Percentiles rank a stretch among this genome's conserved stretches.
Conservation (phyloP, 169 alveolate species). For the Cryptosporidium ubiquitum region DNA sequence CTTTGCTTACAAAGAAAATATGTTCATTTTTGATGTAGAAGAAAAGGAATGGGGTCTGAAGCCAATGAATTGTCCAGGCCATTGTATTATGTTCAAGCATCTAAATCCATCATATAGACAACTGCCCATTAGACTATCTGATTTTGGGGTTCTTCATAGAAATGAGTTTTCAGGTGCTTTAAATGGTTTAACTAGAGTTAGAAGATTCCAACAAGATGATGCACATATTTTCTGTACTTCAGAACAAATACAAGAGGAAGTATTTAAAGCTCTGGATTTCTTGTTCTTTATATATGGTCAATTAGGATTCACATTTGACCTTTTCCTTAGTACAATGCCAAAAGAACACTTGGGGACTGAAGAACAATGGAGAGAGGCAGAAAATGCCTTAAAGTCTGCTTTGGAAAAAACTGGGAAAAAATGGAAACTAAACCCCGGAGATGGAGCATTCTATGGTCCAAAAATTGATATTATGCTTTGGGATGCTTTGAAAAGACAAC, state of each 20-base stretch:
- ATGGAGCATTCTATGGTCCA: conserved; percentile 99
- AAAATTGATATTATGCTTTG: conserved; percentile 96
- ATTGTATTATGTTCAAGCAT: conserved; percentile 93
- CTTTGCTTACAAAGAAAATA: conserved; percentile 78
- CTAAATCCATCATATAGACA: conserved; percentile 93
- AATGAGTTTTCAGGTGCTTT: conserved; percentile 98
- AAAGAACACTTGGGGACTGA: conserved; percentile 94
- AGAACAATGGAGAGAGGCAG: conserved; percentile 97
- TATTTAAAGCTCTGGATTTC: conserved; percentile 90
- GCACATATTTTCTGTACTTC: conserved; percentile 98
- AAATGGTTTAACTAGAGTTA: conserved; percentile 96
- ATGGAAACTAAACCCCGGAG: conserved; percentile 97
- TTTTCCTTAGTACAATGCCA: conserved; percentile 97
- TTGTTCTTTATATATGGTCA: conserved; percentile 91
- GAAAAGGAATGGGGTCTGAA: conserved; percentile 97
- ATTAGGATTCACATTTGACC: conserved; percentile 93
- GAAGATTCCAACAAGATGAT: conserved; percentile 99
- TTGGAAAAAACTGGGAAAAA: conserved; percentile 90
- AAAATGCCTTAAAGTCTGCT: conserved; percentile 91
- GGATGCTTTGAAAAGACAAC: conserved; percentile 97
- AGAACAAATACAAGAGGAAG: conserved; percentile 94
- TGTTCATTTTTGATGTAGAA: conserved; percentile 93
- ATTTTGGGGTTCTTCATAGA: conserved; percentile 99
- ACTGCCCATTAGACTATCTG: conserved; percentile 98
- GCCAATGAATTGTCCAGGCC: conserved; percentile 99